Evolutionary conservation across 768 basidiomycete species (phyloP).

Genomic region (Russula lepida): DNA sequence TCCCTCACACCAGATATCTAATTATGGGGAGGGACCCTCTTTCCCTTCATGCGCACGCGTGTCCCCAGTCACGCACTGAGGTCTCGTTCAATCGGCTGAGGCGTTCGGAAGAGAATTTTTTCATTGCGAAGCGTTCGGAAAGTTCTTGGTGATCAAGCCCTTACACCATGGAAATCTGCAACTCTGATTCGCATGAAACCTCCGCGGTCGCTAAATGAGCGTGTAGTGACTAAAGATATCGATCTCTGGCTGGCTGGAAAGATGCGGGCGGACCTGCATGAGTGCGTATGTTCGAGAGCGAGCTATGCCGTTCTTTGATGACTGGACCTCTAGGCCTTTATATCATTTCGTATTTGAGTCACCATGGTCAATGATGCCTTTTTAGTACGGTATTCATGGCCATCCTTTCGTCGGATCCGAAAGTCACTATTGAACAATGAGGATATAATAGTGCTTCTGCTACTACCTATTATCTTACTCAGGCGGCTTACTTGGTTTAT

Average conservation of each 20-base stretch:
- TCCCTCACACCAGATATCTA: constrained; percentile 44
- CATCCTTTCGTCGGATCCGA: constrained; percentile 86
- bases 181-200: constrained; percentile 52
- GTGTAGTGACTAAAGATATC: constrained; percentile 47
- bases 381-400: constrained; percentile 88
- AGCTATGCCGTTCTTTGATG: background rate
- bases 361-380: constrained; percentile 78
- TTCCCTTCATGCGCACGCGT: constrained; percentile 91
- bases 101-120: constrained; percentile 49
- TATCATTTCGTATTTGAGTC: constrained; percentile 75
- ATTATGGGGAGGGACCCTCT: constrained; percentile 80
- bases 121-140: constrained; percentile 63
- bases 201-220: constrained; percentile 60
- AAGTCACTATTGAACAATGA: constrained; percentile 66
- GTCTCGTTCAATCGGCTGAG: constrained; percentile 63
- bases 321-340: constrained; percentile 47
- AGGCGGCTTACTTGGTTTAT: constrained; percentile 22
- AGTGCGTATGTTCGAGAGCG: constrained; percentile 45
- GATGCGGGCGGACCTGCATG: constrained; percentile 79
- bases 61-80: constrained; percentile 50
- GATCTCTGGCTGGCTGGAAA: constrained; percentile 69
- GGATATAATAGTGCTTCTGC: constrained; percentile 68
- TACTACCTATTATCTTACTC: background rate
- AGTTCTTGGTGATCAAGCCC: too few species aligned
- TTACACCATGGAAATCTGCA: constrained; percentile 41